phyloP scores from a whole-genome alignment of 768 basidiomycete species.

The Collybia nuda region DNA sequence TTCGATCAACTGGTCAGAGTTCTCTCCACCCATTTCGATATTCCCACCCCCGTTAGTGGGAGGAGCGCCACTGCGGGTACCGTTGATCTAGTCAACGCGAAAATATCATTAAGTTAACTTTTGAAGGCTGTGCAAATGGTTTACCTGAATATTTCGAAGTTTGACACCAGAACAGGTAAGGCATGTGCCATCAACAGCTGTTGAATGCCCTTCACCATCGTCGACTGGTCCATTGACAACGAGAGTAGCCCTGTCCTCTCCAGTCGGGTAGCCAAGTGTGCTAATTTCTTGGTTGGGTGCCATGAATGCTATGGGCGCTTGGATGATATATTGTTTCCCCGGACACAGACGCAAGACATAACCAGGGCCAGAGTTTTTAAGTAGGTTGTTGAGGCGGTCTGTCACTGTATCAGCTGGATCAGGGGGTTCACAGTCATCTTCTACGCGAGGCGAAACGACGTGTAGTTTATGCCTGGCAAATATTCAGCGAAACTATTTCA shows the following conservation, averaged over 20 bases:
- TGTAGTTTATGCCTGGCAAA: no score
- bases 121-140: slow-evolving; percentile 1
- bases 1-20: slow-evolving; percentile 72
- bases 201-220: slow-evolving; percentile 68
- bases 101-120: not conserved
- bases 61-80: slow-evolving; percentile 55
- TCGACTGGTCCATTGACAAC: slow-evolving; percentile 63
- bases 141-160: slow-evolving; percentile 73
- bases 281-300: slow-evolving; percentile 78
- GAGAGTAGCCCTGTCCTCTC: slow-evolving; percentile 63
- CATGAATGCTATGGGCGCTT: slow-evolving; percentile 65
- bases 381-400: slow-evolving; percentile 61
- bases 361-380: slow-evolving; percentile 64
- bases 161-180: slow-evolving; percentile 54
- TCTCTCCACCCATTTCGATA: slow-evolving; percentile 83
- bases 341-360: slow-evolving; percentile 72
- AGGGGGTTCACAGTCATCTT: slow-evolving; percentile 36
- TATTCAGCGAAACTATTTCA: no score
- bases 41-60: slow-evolving; percentile 67
- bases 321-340: slow-evolving; percentile 57
- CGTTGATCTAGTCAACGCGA: slow-evolving; percentile 57
- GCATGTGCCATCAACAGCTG: slow-evolving; percentile 71
- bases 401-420: slow-evolving; percentile 63
- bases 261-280: slow-evolving; percentile 75
- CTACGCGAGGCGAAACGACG: no score